These are phyloP conservation scores for Dactylellina leptospora DNA, from an alignment of 2,329 filamentous ascomycete genomes.

Conservation along the genomic window DNA sequence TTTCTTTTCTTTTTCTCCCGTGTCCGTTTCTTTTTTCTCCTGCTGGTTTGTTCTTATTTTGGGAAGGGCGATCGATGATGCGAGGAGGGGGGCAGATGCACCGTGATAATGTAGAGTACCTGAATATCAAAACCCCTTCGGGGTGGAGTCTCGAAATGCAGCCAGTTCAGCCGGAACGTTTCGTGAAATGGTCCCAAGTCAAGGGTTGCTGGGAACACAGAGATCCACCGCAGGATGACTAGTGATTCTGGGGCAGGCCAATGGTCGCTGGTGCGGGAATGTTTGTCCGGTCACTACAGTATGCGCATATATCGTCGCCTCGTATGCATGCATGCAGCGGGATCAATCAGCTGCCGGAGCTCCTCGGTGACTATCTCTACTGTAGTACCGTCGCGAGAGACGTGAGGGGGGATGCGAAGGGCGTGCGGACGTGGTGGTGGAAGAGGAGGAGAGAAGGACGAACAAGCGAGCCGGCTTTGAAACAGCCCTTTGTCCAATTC, in stretches of 20 bases:
- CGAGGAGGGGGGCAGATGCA: conserved; percentile 12
- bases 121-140: conserved; percentile 48
- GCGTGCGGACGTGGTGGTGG: background rate
- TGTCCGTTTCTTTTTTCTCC: background rate
- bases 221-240: conserved; percentile 39
- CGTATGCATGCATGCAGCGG: conserved; percentile 21
- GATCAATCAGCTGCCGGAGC: conserved; percentile 36
- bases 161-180: conserved; percentile 50
- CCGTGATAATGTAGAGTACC: conserved; percentile 40
- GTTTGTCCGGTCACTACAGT: conserved; percentile 23
- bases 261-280: conserved; percentile 39
- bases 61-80: conserved; percentile 14
- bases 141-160: conserved; percentile 46
- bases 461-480: conserved; percentile 29
- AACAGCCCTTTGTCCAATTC: conserved; percentile 13
- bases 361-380: conserved; percentile 12
- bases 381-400: no score
- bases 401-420: no score
- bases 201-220: conserved; percentile 48
- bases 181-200: conserved; percentile 49
- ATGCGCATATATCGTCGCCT: no score
- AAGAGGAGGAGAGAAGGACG: conserved; percentile 2
- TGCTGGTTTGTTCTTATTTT: background rate
- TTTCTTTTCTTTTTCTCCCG: conserved; percentile 26
- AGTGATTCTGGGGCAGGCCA: conserved; percentile 18